These are phyloP conservation scores for Mallotus nudiflorus DNA, from an alignment of 345 rosid genomes.

Conservation along the genomic window DNA sequence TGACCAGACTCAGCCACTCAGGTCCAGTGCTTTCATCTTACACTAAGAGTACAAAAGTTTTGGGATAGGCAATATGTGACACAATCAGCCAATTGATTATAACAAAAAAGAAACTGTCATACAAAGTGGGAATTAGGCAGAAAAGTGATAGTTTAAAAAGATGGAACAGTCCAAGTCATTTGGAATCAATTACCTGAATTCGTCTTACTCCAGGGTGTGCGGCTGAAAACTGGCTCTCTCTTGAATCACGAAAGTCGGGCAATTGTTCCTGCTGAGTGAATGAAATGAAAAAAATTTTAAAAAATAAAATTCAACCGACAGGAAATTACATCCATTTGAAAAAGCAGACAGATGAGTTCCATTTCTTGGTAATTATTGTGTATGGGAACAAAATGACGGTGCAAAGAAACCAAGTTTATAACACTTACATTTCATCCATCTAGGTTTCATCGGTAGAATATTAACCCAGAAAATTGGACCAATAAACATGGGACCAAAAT, in stretches of 20 bases:
- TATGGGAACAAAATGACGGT: background rate
- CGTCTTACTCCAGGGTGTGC: constrained; percentile 46
- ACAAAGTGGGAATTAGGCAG: background rate
- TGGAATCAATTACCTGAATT: constrained; percentile 47
- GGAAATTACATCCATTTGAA: background rate
- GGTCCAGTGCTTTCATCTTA: background rate
- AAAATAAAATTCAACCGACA: background rate
- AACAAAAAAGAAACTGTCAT: background rate
- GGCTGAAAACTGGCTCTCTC: constrained; percentile 48
- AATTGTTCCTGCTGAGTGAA: constrained; percentile 51
- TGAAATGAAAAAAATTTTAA: background rate
- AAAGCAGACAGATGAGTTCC: background rate
- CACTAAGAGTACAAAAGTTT: background rate
- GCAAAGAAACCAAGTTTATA: background rate
- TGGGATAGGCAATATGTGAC: background rate
- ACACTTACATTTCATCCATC: background rate
- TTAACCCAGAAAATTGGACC: background rate
- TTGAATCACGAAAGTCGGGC: constrained; percentile 49
- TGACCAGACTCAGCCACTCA: background rate
- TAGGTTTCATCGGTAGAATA: background rate
- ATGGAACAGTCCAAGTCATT: background rate
- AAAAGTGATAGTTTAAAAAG: background rate
- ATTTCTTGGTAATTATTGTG: background rate
- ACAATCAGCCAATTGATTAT: background rate
- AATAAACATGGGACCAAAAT: background rate